Evolutionary conservation across 176 grass and related monocot species (phyloP), one percentile per base, ranked within the genome.

Genomic region (Carex cristatella): DNA sequence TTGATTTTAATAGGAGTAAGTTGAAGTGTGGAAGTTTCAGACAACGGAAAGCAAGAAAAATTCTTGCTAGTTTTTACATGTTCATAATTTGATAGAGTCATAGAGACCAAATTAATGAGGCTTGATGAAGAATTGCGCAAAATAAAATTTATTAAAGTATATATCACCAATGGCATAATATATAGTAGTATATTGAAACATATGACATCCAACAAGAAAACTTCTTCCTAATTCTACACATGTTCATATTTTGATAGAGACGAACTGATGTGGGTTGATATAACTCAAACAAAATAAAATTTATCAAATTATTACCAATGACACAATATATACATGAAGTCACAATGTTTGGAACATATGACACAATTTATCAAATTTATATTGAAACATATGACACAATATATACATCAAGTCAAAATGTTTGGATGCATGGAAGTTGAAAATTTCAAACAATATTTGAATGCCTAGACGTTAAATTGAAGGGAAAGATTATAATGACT

Each of bases 21-120:
- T 55, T 76, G 48, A 76, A 76, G 49, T 76, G 48, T 76, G 19
- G 9, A 76, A 76, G 46, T 53, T 76, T 76, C 48, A 76, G 55
- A 55, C 48, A 32, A 53, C 1, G 48, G 48, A 54, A 76, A 76
- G 72, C 7, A 13, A 31, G 10, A 19, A 51, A 16, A 48, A 10
- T 46, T 73, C 40, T 74, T 74, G 44, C 70, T 51, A 44, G 23
- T 23, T 23, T 49, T 51, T 2, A 30, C 46, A 75, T 75, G 46
- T 75, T 75, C 18, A 6, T 75, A 15, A 3, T 30, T 75, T 53
- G 19, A 54, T 31, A 35, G 23, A 23, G 23, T 23, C 23, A 23
- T 23, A 31, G 46, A 28, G 71, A 53, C 46, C 5, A 37, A 75
- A 75, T 10, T 75, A 9, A 51, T 75, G 19, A 12, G 8, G 19